A percentile compares a stretch with the other conserved stretches of the same genome.
Evolutionary conservation across 495 filamentous ascomycete genomes (phyloP).

Genomic region (Trichocladium uniseriatum): DNA sequence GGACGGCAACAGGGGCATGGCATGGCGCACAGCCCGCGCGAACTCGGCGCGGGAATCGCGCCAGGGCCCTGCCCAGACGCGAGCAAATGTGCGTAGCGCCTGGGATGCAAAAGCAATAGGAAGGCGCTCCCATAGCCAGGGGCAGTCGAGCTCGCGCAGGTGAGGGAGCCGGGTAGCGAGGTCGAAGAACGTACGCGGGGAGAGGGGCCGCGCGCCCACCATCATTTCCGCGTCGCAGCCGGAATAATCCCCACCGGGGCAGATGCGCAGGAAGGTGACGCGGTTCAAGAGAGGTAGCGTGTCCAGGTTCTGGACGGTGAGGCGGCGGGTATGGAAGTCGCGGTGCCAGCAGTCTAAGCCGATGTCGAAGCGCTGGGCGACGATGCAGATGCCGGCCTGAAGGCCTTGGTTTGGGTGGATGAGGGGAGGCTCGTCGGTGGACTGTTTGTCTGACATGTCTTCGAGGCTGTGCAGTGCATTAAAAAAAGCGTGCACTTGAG

Average conservation of each 20-base stretch:
- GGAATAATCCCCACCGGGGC: conserved; percentile 2
- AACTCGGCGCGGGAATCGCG: conserved; percentile 21
- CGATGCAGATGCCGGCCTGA: too few species aligned
- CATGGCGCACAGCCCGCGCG: too few species aligned
- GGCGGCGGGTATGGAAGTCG: conserved; percentile 17
- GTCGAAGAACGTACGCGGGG: conserved; percentile 4
- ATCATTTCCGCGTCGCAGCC: background rate
- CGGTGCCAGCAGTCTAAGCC: conserved; percentile 5
- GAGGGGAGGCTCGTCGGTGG: too few species aligned
- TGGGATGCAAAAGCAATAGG: conserved; percentile 11
- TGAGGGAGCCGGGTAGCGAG: conserved; percentile 12
- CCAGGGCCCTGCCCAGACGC: conserved; percentile 21
- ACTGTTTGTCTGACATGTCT: too few species aligned
- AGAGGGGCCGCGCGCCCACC: background rate
- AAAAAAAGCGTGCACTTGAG: conserved; percentile 23
- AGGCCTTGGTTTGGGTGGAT: too few species aligned
- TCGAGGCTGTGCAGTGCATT: background rate
- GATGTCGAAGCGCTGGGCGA: background rate
- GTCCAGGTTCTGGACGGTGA: conserved; percentile 14
- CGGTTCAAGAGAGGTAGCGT: conserved; percentile 10
- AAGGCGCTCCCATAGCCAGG: conserved; percentile 21
- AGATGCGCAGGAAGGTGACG: conserved; percentile 15
- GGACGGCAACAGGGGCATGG: too few species aligned
- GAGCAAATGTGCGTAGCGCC: conserved; percentile 14
- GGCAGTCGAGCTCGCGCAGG: conserved; percentile 16